Evolutionary conservation across 148 eudicot species (phyloP), one percentile per base, ranked within the genome.

Genomic region (Fagopyrum tataricum): DNA sequence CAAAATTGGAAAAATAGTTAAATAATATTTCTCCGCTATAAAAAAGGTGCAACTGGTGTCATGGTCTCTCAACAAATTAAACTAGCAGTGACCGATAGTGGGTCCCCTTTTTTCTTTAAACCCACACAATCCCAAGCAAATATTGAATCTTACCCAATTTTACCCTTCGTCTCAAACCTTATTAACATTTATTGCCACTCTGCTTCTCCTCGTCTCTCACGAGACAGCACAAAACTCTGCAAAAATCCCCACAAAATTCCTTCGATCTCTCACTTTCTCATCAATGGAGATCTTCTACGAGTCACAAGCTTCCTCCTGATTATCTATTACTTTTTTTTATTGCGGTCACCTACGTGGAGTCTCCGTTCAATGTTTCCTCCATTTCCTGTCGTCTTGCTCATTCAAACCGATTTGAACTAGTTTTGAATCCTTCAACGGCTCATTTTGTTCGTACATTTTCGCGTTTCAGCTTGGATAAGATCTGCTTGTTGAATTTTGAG

Each of bases 101-200:
- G 73, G 73, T 13, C 73, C 73, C 74, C n/a, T 18, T 64, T 26
- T 79, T 71, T 47, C 85, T 82, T 77, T 39, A 77, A 79, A 79
- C 78, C 82, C 85, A 82, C 75, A 79, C 78, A 68, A 82, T 37
- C 72, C 56, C 66, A 61, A 39, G 42, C 67, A 61, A 10, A 10
- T 24, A 64, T 68, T 51, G 26, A 40, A 55, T 43, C 31, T 43
- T 55, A 67, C 40, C 61, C 80, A 70, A 24, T 73, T 80, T 77
- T 71, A 48, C 21, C 87, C 82, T 66, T 66, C 70, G 11, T 51
- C 76, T 79, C 64, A 59, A 77, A 62, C 70, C 49, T 74, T 67
- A 75, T 76, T 78, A 78, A 70, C 82, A 73, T 68, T 52, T 66
- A 61, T 64, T 73, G 70, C 84, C 89, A 84, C 85, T 68, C 77